phyloP scores from a whole-genome alignment of 1,284 basidiomycete genomes.

The Trametes versicolor region DNA sequence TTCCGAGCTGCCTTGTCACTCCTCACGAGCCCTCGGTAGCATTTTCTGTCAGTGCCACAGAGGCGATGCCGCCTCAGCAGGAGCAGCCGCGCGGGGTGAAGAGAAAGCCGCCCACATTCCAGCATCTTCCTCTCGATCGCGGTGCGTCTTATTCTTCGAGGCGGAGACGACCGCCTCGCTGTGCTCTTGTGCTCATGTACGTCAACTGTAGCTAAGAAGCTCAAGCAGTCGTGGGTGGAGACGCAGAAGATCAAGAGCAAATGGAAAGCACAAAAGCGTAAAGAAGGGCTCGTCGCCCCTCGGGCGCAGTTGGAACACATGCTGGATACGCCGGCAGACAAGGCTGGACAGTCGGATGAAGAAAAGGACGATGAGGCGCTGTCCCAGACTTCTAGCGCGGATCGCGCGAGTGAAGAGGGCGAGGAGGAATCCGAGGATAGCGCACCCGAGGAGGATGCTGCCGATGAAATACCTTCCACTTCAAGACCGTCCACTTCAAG shows the following conservation, averaged over 20 bases:
- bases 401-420: constrained; percentile 15
- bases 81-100: constrained; percentile 46
- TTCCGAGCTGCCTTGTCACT: constrained; percentile 7
- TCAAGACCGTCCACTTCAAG: constrained; percentile 2
- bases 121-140: constrained; percentile 67
- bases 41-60: background rate
- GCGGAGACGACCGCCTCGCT: background rate
- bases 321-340: constrained; percentile 25
- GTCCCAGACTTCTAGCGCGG: constrained; percentile 14
- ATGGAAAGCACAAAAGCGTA: constrained; percentile 81
- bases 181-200: constrained; percentile 15
- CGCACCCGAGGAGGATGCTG: constrained; percentile 23
- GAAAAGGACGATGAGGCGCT: constrained; percentile 19
- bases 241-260: constrained; percentile 78
- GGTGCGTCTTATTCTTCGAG: constrained; percentile 53
- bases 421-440: constrained; percentile 36
- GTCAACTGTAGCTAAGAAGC: constrained; percentile 63
- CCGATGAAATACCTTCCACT: constrained; percentile 22
- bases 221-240: constrained; percentile 80
- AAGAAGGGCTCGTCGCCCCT: constrained; percentile 54
- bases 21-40: background rate
- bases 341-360: constrained; percentile 20
- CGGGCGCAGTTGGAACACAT: constrained; percentile 32
- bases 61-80: constrained; percentile 10
- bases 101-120: constrained; percentile 72